phyloP scores from a whole-genome alignment of 116 monocot genomes.

The Posidonia oceanica region DNA sequence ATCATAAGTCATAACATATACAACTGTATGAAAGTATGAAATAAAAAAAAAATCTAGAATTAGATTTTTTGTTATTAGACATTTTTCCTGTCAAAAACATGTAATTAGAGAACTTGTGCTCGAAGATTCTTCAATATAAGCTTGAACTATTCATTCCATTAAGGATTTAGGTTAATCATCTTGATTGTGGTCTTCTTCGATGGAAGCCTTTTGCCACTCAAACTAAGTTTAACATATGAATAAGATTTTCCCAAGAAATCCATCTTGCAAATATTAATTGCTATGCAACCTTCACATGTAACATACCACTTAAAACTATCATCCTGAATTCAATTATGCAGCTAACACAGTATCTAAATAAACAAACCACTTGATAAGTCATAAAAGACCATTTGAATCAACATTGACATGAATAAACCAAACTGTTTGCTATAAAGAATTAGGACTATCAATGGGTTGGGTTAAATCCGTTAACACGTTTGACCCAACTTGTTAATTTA shows the following conservation, averaged over 20 bases:
- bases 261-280: conserved; percentile 78
- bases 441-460: too few relatives aligned
- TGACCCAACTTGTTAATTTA: too few relatives aligned
- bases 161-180: conserved; percentile 53
- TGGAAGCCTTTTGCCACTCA: conserved; percentile 72
- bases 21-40: too few relatives aligned
- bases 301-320: conserved; percentile 9
- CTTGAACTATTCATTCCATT: conserved; percentile 86
- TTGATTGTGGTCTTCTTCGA: neutral
- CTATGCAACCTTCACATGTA: conserved; percentile 80
- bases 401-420: too few relatives aligned
- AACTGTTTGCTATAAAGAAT: too few relatives aligned
- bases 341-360: too few relatives aligned
- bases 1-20: too few relatives aligned
- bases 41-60: too few relatives aligned
- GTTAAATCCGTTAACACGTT: too few relatives aligned
- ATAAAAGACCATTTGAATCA: too few relatives aligned
- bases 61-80: conserved; percentile 17
- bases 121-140: conserved; percentile 75
- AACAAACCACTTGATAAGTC: neutral
- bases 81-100: conserved; percentile 94
- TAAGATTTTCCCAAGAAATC: conserved; percentile 93
- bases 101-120: conserved; percentile 76
- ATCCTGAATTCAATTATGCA: too few relatives aligned
- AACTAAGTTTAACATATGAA: conserved; percentile 76